These are phyloP conservation scores for Penicillium sclerotiorum DNA, from an alignment of 2,329 filamentous ascomycete genomes.

Conservation along the genomic window DNA sequence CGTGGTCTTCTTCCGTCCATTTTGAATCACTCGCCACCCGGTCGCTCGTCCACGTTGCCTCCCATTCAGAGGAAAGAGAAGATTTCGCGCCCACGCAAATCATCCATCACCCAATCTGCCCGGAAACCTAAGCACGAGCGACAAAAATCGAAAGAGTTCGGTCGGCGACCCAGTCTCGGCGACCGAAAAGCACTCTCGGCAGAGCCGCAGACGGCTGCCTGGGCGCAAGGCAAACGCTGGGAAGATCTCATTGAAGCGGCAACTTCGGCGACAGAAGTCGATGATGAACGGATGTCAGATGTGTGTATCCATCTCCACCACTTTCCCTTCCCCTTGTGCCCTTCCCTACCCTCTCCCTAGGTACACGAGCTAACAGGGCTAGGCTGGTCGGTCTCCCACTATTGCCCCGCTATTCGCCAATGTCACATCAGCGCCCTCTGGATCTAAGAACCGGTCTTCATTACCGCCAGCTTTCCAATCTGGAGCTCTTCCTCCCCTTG, in stretches of 20 bases:
- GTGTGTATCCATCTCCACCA: constrained; percentile 57
- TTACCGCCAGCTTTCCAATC: constrained; percentile 63
- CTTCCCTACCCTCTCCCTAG: background rate
- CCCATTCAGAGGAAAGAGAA: constrained; percentile 76
- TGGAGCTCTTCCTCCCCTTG: constrained; percentile 44
- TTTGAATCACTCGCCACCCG: constrained; percentile 75
- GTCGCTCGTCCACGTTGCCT: constrained; percentile 83
- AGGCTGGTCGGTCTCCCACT: constrained; percentile 45
- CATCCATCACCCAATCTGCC: constrained; percentile 79
- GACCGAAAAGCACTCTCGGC: constrained; percentile 83
- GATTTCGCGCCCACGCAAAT: constrained; percentile 75
- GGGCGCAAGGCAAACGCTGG: constrained; percentile 82
- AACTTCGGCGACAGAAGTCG: constrained; percentile 85
- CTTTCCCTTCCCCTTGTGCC: background rate
- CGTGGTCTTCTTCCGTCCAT: constrained; percentile 83
- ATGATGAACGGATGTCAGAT: constrained; percentile 79
- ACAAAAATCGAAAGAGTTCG: constrained; percentile 73
- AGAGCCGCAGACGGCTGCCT: constrained; percentile 75
- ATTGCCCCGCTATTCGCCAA: constrained; percentile 42
- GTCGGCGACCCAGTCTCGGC: constrained; percentile 71
- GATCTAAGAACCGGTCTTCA: constrained; percentile 59
- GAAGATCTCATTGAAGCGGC: constrained; percentile 95
- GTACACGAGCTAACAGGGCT: too few species aligned
- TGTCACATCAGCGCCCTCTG: constrained; percentile 42
- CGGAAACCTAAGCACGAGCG: constrained; percentile 78